Evolutionary conservation across 2,329 filamentous ascomycete species (phyloP), one percentile per base, ranked within the genome.

Genomic region (Paecilomyces sp.): DNA sequence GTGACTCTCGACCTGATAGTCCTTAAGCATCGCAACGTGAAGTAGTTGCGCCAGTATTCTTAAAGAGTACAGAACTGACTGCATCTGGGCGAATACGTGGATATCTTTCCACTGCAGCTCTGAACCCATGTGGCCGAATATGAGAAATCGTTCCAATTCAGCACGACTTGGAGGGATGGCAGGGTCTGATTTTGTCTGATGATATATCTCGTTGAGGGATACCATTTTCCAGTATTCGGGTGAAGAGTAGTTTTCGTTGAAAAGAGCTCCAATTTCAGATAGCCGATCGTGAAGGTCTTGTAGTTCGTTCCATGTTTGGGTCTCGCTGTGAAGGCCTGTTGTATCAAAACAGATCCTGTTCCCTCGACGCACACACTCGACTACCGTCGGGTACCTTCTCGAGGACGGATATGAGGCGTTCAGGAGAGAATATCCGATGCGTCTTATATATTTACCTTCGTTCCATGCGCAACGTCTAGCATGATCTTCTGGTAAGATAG

Each of bases 21-120:
- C n/a, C 60, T 58, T 51, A 58, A 57, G 22, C 41, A 41, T 18
- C 57, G 25, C 24, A 31, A 68, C 57, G 4, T 60, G 61, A 54
- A 82, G 62, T 3, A 85, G 57, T 67, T 90, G 69, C 65, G 85
- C 63, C 69, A 85, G 63, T 76, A 88, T 82, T 52, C 85, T 79
- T 1, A 89, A 67, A 0, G 86, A 88, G 67, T 89, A 89, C 5
- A 85, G 71, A 0, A 80, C 77, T 3, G 83, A 83, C 58, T 88
- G 83, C 0, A 85, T 71, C 63, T 88, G 84, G 0, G 86, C 85
- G 8, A 80, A 70, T 55, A 88, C 77, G 65, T 91, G 88, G 52
- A 88, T 72, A 18, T 81, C 74, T 9, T 81, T 76, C 88, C 87
- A 90, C 1, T 77, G 74, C 11, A 77, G 58, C 1, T 66, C 65